phyloP scores from a whole-genome alignment of 1,284 basidiomycete species.

The Cystobasidium slooffiae region DNA sequence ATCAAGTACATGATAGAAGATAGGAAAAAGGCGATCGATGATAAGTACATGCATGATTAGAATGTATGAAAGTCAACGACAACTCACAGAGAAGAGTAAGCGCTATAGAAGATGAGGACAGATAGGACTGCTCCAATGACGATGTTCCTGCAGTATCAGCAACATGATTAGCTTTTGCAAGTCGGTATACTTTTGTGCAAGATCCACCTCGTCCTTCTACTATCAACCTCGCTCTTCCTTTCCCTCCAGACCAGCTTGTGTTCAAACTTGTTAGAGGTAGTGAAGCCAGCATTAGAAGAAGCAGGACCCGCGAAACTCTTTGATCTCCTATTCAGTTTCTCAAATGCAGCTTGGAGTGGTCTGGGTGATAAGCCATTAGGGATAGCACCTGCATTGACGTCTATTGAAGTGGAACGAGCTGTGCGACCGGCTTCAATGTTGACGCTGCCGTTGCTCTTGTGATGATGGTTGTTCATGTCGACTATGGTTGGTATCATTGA shows the following conservation, averaged over 20 bases:
- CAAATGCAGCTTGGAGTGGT: constrained; percentile 18
- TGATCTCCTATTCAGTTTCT: constrained; percentile 17
- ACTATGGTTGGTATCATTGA: constrained; percentile 20
- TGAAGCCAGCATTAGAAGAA: not conserved
- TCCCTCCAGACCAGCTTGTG: constrained; percentile 37
- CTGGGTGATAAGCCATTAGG: not conserved
- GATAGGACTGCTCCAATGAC: constrained; percentile 5
- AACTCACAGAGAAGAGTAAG: constrained; percentile 6
- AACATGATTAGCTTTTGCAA: not conserved
- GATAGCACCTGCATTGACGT: constrained; percentile 18
- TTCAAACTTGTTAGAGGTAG: constrained; percentile 4
- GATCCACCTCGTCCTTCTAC: constrained; percentile 29
- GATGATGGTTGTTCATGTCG: constrained; percentile 23
- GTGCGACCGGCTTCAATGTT: not conserved
- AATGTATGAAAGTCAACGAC: not conserved
- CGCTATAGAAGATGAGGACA: constrained; percentile 5
- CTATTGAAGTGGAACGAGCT: constrained; percentile 34
- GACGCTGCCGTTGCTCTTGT: not conserved
- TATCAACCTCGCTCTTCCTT: constrained; percentile 11
- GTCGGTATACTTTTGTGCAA: not conserved
- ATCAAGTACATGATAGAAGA: not conserved
- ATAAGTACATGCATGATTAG: constrained; percentile 2
- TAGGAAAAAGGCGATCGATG: constrained; percentile 6
- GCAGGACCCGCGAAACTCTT: constrained; percentile 19
- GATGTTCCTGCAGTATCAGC: constrained; percentile 1